Percentiles rank a stretch among this genome's conserved stretches.
These are phyloP conservation scores for Calonectria montana DNA, from an alignment of 2,329 filamentous ascomycete species.

Conservation along the genomic window DNA sequence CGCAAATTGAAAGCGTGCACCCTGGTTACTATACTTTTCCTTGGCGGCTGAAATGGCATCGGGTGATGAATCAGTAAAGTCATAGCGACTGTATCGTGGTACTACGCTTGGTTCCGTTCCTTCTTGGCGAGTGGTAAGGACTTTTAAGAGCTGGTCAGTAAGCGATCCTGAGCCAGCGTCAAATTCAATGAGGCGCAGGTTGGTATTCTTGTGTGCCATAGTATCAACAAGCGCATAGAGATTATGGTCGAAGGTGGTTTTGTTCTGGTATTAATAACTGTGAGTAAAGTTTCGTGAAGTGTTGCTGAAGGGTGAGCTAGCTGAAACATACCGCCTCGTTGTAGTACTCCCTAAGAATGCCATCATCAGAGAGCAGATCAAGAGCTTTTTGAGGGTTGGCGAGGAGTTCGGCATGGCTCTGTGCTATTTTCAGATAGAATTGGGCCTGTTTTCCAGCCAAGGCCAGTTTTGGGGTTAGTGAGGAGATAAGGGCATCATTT, in stretches of 20 bases:
- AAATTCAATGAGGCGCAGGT: conserved; percentile 50
- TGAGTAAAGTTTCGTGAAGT: neutral
- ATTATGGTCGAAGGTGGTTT: neutral
- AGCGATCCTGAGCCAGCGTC: conserved; percentile 51
- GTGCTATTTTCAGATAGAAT: neutral
- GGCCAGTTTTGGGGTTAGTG: neutral
- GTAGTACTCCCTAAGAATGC: too few relatives aligned
- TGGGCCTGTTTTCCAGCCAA: neutral
- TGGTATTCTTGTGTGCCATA: conserved; percentile 45
- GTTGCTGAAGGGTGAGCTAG: too few relatives aligned
- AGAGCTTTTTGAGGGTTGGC: neutral
- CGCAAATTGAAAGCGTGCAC: conserved; percentile 32
- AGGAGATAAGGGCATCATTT: neutral
- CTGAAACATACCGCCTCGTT: neutral
- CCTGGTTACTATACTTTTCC: conserved; percentile 18
- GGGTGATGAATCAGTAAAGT: conserved; percentile 51
- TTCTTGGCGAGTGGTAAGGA: neutral
- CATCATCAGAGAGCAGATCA: neutral
- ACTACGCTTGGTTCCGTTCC: neutral
- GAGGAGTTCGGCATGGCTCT: neutral
- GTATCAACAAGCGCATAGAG: neutral
- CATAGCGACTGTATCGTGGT: conserved; percentile 35
- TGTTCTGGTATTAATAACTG: neutral
- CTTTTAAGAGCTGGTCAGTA: conserved; percentile 23
- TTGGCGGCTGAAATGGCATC: conserved; percentile 40